Evolutionary conservation across 495 filamentous ascomycete genomes (phyloP).

Genomic region (Saxophila tyrrhenica): DNA sequence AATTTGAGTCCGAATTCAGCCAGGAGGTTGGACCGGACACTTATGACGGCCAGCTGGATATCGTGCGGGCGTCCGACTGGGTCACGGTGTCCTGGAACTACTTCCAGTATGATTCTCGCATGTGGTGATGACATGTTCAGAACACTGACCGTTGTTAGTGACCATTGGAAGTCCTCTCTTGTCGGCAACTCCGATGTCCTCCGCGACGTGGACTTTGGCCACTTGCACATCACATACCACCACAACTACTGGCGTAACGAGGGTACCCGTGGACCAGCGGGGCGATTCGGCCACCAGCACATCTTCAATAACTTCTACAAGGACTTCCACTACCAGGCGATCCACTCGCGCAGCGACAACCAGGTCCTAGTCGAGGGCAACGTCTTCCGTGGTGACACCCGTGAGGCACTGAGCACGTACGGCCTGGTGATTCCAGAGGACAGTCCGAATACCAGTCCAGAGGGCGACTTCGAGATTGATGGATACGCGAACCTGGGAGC

Average conservation of each 20-base stretch:
- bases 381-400: constrained; percentile 30
- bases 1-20: constrained; percentile 19
- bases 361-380: constrained; percentile 31
- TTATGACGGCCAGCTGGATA: constrained; percentile 24
- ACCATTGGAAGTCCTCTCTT: constrained; percentile 5
- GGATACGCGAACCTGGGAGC: constrained; percentile 34
- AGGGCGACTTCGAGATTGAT: constrained; percentile 33
- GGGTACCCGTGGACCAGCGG: constrained; percentile 28
- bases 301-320: constrained; percentile 31
- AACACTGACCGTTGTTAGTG: neutral
- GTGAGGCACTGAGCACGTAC: constrained; percentile 36
- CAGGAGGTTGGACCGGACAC: constrained; percentile 17
- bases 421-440: constrained; percentile 38
- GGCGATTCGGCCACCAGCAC: constrained; percentile 29
- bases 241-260: constrained; percentile 32
- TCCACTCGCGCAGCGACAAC: constrained; percentile 28
- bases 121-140: constrained; percentile 19
- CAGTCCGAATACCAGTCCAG: constrained; percentile 28
- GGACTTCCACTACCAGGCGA: constrained; percentile 27
- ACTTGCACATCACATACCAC: constrained; percentile 32
- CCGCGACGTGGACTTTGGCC: constrained; percentile 23
- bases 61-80: constrained; percentile 25
- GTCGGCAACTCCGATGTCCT: constrained; percentile 21
- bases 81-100: constrained; percentile 29
- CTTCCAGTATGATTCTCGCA: constrained; percentile 21